Evolutionary conservation across 2,329 filamentous ascomycete species (phyloP).

Genomic region (Trichophyton simii): DNA sequence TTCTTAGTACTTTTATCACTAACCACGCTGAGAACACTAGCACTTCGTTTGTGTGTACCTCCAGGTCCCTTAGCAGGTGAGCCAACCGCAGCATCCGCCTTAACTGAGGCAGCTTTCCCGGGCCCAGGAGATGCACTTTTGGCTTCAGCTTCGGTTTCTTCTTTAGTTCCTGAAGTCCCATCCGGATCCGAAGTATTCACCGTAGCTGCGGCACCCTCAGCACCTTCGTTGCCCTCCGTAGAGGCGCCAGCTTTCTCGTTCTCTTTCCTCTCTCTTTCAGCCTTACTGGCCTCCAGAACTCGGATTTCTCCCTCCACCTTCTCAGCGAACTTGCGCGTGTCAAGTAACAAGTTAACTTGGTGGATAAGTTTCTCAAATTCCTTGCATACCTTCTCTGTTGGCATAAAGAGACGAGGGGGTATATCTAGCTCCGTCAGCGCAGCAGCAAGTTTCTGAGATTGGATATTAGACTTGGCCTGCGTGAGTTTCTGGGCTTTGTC

Average conservation of each 20-base stretch:
- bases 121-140: background rate
- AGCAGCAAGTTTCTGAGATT: slow-evolving; percentile 36
- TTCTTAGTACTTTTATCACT: slow-evolving; percentile 50
- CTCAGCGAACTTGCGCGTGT: slow-evolving; percentile 36
- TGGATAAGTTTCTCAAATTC: slow-evolving; percentile 39
- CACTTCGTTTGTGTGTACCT: slow-evolving; percentile 59
- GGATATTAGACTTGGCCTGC: slow-evolving; percentile 39
- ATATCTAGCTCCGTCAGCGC: slow-evolving; percentile 38
- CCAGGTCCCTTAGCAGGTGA: slow-evolving; percentile 9
- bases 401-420: slow-evolving; percentile 37
- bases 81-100: background rate
- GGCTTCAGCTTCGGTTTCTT: background rate
- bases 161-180: background rate
- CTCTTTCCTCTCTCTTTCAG: slow-evolving; percentile 28
- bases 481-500: slow-evolving; percentile 39
- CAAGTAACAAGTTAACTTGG: slow-evolving; percentile 36
- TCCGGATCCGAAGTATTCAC: slow-evolving; percentile 10
- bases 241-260: slow-evolving; percentile 17
- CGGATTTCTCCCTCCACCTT: slow-evolving; percentile 38
- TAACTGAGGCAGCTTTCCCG: background rate
- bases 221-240: slow-evolving; percentile 23
- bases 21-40: slow-evolving; percentile 60
- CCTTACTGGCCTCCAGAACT: slow-evolving; percentile 32
- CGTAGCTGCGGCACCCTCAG: slow-evolving; percentile 4
- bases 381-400: slow-evolving; percentile 38